Evolutionary conservation across 2,329 filamentous ascomycete genomes (phyloP).

Genomic region (Cytospora paraplurivora): DNA sequence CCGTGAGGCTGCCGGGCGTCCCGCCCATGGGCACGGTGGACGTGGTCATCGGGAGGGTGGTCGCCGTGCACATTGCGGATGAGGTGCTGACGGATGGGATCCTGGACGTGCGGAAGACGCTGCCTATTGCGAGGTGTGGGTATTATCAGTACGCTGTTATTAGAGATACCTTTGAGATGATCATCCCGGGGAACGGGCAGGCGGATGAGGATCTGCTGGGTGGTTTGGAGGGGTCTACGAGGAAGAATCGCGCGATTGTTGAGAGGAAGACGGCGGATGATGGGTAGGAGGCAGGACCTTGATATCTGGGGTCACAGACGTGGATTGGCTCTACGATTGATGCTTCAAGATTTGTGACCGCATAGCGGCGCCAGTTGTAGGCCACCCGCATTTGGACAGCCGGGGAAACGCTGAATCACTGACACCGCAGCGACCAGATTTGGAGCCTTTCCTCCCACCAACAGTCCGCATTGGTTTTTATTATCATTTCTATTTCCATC

Average conservation of each 20-base stretch:
- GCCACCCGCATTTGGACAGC: no score
- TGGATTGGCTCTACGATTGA: background rate
- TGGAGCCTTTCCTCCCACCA: no score
- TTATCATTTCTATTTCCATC: no score
- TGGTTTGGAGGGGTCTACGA: constrained; percentile 30
- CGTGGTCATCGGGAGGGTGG: constrained; percentile 58
- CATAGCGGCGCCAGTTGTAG: no score
- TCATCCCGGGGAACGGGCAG: constrained; percentile 40
- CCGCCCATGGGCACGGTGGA: constrained; percentile 60
- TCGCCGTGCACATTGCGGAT: constrained; percentile 60
- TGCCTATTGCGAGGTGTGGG: constrained; percentile 61
- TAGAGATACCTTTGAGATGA: constrained; percentile 61
- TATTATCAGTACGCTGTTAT: constrained; percentile 63
- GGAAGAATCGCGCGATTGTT: constrained; percentile 11
- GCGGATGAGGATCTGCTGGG: constrained; percentile 29
- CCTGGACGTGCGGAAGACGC: constrained; percentile 57
- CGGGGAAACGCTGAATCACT: no score
- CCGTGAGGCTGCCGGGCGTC: constrained; percentile 56
- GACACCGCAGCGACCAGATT: no score
- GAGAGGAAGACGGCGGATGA: background rate
- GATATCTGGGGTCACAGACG: background rate
- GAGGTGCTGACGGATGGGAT: constrained; percentile 55
- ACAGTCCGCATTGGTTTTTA: no score
- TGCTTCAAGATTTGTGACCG: no score
- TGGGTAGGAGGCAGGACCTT: background rate